Evolutionary conservation across 495 filamentous ascomycete species (phyloP).

Genomic region (Annulohypoxylon nitens): DNA sequence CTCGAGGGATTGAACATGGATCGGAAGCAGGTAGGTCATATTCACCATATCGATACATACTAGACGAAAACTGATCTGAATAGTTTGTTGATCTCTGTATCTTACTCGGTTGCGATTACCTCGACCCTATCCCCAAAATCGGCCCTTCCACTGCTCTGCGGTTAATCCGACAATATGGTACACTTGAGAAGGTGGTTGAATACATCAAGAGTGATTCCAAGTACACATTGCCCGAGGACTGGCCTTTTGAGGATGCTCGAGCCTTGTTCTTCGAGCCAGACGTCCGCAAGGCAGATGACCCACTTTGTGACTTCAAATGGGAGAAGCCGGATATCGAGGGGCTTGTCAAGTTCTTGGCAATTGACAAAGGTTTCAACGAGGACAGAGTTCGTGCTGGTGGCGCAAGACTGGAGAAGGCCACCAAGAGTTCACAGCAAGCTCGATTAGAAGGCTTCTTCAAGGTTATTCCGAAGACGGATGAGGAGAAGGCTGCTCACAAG

Average conservation of each 20-base stretch:
- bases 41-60: neutral
- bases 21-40: conserved; percentile 72
- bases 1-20: conserved; percentile 90
- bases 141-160: conserved; percentile 92
- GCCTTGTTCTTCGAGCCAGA: conserved; percentile 91
- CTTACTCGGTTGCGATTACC: conserved; percentile 96
- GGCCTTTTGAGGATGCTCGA: conserved; percentile 92
- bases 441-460: conserved; percentile 99
- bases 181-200: conserved; percentile 87
- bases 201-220: conserved; percentile 79
- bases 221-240: conserved; percentile 88
- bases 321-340: conserved; percentile 91
- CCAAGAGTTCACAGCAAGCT: conserved; percentile 89
- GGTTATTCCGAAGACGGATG: conserved; percentile 86
- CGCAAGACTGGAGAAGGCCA: conserved; percentile 81
- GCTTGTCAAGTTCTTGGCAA: conserved; percentile 86
- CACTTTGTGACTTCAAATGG: conserved; percentile 97
- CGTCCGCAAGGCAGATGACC: conserved; percentile 84
- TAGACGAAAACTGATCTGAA: conserved; percentile 8
- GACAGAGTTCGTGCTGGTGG: conserved; percentile 87
- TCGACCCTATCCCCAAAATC: conserved; percentile 94
- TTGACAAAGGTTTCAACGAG: conserved; percentile 96
- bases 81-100: conserved; percentile 99
- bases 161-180: conserved; percentile 89
- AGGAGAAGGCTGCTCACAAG: conserved; percentile 85